phyloP scores from a whole-genome alignment of 2,329 filamentous ascomycete genomes.

The Colletotrichum caudatum region DNA sequence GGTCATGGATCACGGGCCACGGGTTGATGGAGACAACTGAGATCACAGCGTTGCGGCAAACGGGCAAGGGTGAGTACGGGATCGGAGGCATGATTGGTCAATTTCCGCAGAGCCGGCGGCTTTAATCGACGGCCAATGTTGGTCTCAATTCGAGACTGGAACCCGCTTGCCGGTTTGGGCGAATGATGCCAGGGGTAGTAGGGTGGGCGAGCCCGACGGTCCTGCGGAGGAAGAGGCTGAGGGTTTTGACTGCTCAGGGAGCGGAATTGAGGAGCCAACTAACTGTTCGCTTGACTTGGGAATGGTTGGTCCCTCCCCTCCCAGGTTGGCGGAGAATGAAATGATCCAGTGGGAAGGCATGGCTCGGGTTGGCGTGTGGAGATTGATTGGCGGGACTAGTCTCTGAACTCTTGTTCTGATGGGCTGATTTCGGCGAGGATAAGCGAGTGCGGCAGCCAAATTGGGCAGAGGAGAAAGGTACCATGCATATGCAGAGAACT shows the following conservation, averaged over 20 bases:
- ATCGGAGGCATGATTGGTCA: constrained; percentile 32
- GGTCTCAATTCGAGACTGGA: constrained; percentile 23
- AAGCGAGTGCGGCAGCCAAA: constrained; percentile 39
- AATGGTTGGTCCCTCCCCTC: too few relatives aligned
- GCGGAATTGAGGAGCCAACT: constrained; percentile 25
- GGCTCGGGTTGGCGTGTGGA: constrained; percentile 28
- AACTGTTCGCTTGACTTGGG: constrained; percentile 11
- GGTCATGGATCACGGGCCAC: constrained; percentile 25
- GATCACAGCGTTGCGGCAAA: constrained; percentile 15
- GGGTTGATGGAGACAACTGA: constrained; percentile 10
- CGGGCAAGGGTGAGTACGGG: not conserved
- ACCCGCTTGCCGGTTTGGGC: constrained; percentile 1
- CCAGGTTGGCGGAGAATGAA: constrained; percentile 33
- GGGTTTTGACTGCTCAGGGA: constrained; percentile 3
- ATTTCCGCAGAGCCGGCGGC: constrained; percentile 24
- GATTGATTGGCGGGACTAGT: constrained; percentile 16
- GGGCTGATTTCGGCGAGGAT: constrained; percentile 36
- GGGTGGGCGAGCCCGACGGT: constrained; percentile 7
- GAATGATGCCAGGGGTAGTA: not conserved
- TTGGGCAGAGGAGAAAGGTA: constrained; percentile 32
- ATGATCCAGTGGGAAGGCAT: constrained; percentile 26
- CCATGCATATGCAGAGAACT: constrained; percentile 33
- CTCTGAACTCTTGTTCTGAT: constrained; percentile 38
- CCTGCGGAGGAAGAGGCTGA: constrained; percentile 25
- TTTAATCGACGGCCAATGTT: constrained; percentile 18